Evolutionary conservation across 257 asterid species (phyloP).

Genomic region (Solanum piurae): DNA sequence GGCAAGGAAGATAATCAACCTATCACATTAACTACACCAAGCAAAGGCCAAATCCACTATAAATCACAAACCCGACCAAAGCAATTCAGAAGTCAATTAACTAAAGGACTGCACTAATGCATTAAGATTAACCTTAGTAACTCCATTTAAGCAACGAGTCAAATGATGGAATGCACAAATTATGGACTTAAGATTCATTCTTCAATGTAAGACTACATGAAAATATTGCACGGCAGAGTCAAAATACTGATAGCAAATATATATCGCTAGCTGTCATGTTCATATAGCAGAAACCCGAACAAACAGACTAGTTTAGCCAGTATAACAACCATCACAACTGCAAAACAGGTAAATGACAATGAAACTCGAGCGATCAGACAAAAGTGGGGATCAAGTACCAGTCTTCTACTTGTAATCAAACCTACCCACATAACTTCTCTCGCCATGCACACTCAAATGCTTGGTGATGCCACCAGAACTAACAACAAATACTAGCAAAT

Average conservation of each 20-base stretch:
- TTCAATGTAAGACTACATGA: background rate
- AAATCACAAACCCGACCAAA: background rate
- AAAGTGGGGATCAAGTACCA: background rate
- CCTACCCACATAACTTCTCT: background rate
- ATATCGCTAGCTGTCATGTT: background rate
- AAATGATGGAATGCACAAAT: background rate
- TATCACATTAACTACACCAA: background rate
- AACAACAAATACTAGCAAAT: background rate
- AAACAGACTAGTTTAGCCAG: background rate
- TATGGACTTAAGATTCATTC: background rate
- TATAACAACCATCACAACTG: background rate
- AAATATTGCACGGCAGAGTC: background rate
- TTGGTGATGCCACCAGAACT: background rate
- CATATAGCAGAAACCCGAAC: background rate
- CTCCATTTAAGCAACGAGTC: background rate
- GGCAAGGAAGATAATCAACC: constrained; percentile 2
- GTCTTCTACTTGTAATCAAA: background rate
- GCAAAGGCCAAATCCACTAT: background rate
- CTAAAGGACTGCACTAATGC: background rate
- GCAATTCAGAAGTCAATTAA: background rate
- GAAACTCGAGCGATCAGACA: background rate
- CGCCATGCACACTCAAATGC: background rate
- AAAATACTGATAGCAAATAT: background rate
- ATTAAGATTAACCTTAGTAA: background rate
- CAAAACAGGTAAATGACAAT: background rate